Evolutionary conservation across 306 rosid genomes (phyloP).

Genomic region (Cajanus cajan): DNA sequence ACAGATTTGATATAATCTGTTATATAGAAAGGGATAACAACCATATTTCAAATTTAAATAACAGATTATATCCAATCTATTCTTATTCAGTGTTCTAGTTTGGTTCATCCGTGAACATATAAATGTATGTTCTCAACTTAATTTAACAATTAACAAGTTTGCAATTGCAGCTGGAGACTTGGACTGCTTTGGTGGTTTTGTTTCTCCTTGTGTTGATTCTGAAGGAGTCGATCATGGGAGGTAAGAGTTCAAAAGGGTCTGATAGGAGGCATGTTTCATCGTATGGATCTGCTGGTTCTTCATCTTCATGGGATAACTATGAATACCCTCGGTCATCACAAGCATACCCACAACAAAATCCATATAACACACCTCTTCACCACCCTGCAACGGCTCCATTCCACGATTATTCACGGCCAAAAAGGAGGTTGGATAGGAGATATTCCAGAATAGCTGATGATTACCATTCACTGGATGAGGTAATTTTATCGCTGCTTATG

Average conservation of each 20-base stretch:
- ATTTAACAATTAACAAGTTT: neutral
- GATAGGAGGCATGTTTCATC: constrained; percentile 39
- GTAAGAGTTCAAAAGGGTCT: constrained; percentile 50
- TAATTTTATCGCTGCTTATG: constrained; percentile 23
- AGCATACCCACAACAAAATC: constrained; percentile 33
- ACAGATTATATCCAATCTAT: too few species aligned
- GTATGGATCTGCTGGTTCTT: constrained; percentile 37
- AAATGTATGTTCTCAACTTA: neutral
- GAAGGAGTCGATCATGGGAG: constrained; percentile 53
- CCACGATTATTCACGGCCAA: constrained; percentile 36
- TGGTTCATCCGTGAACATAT: neutral
- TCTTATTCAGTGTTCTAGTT: neutral
- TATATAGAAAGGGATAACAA: too few species aligned
- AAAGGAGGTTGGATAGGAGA: constrained; percentile 54
- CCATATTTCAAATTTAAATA: too few species aligned
- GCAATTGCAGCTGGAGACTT: constrained; percentile 36
- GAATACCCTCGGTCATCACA: constrained; percentile 48
- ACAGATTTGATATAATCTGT: too few species aligned
- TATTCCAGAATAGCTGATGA: constrained; percentile 78
- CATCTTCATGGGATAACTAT: constrained; percentile 44
- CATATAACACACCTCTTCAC: constrained; percentile 44
- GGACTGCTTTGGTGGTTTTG: constrained; percentile 36
- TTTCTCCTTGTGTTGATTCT: constrained; percentile 29
- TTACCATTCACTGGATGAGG: constrained; percentile 85
- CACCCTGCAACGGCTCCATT: constrained; percentile 35